phyloP scores from a whole-genome alignment of 2,329 filamentous ascomycete genomes.

The Coniochaeta ligniaria region DNA sequence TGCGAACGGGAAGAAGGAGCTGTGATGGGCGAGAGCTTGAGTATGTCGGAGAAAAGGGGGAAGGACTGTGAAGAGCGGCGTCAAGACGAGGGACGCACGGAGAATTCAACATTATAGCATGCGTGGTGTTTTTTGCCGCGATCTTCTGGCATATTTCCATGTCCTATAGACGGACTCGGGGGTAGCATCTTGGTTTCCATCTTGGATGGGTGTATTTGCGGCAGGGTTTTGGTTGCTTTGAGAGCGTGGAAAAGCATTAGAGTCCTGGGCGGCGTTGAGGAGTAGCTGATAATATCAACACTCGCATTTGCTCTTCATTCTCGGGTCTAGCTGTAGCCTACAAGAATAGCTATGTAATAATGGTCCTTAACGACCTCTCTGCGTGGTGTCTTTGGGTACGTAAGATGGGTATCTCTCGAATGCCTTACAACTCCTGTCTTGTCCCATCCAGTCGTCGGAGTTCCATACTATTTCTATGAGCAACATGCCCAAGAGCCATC shows the following conservation, averaged over 20 bases:
- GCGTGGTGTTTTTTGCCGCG: background rate
- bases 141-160: background rate
- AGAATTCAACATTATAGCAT: background rate
- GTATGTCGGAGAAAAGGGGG: background rate
- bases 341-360: background rate
- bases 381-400: no score
- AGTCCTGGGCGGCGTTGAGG: background rate
- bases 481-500: no score
- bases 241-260: background rate
- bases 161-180: background rate
- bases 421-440: background rate
- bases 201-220: background rate
- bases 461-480: no score
- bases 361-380: background rate
- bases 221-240: background rate
- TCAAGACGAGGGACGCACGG: background rate
- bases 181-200: background rate
- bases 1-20: slow-evolving; percentile 25
- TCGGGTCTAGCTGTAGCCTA: no score
- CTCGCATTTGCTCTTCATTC: background rate
- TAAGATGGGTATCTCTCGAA: background rate
- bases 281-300: background rate
- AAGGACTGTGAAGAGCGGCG: background rate
- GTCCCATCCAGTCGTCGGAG: no score
- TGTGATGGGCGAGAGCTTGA: background rate